phyloP scores from a whole-genome alignment of 2,329 filamentous ascomycete genomes.

The Cucurbitaria berberidis region DNA sequence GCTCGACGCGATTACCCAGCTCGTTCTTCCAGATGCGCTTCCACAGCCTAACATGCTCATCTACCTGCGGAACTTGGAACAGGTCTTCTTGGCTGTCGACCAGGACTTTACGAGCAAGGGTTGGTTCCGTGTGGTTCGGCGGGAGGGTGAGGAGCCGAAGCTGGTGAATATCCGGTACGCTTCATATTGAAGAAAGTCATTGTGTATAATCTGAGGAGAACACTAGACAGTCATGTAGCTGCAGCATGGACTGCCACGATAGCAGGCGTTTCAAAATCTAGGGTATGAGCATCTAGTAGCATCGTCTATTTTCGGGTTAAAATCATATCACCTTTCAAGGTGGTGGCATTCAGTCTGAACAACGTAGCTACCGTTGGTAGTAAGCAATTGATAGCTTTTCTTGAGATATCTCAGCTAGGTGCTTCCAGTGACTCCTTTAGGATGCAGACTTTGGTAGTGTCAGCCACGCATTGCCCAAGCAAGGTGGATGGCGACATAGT shows the following conservation, averaged over 20 bases:
- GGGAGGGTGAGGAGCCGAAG: constrained; percentile 20
- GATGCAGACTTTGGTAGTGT: too few species aligned
- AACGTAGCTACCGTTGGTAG: not conserved
- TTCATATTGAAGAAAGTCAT: not conserved
- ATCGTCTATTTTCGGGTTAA: not conserved
- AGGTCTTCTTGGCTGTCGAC: constrained; percentile 18
- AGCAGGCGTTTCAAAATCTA: not conserved
- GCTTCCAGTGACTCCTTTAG: too few species aligned
- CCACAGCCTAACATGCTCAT: constrained; percentile 24
- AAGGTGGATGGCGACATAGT: not conserved
- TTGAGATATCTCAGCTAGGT: too few species aligned
- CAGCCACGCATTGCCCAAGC: too few species aligned
- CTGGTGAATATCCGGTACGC: constrained; percentile 1
- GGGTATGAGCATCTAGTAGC: not conserved
- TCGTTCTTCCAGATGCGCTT: constrained; percentile 23
- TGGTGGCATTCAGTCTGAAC: not conserved
- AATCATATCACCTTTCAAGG: not conserved
- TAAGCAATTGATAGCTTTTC: not conserved
- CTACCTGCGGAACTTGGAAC: constrained; percentile 28
- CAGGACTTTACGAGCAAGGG: constrained; percentile 11
- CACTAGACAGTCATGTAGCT: not conserved
- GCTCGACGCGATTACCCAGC: constrained; percentile 23
- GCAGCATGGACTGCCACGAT: too few species aligned
- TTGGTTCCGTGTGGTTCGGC: constrained; percentile 24
- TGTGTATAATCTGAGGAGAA: not conserved